Evolutionary conservation across 208 protist species (phyloP), one percentile per base, ranked within the genome.

Genomic region (Leptomonas pyrrhocoris): DNA sequence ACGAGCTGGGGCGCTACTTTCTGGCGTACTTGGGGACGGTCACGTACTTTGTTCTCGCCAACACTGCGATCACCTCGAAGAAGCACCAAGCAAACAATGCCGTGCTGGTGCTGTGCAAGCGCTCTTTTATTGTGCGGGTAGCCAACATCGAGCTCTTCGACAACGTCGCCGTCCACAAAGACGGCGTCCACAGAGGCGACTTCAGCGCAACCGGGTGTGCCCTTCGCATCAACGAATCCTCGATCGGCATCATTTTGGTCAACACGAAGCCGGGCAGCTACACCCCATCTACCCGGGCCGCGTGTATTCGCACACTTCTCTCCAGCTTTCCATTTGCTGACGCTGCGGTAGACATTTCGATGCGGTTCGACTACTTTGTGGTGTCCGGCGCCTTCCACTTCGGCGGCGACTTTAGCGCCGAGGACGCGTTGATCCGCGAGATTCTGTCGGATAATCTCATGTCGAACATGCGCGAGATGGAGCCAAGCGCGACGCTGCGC

Each of bases 291-390:
- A 55, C 42, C 3, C 77, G 84, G 2, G 79, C 83, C 2, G 73
- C 72, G 1, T 75, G 46, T 23, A 66, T 95, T n/a, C 80, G 83
- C 13, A 68, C 74, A 0, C 64, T 95, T 18, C 76, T 93, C 43
- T 74, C 80, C 18, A 75, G 62, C 49, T 83, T 92, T 31, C 75
- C 81, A 2, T 89, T 95, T 50, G 84, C 66, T 0, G 77, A 92
- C 72, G 31, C 42, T 2, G 64, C 55, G 30, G 67, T 93, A 51
- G 90, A 93, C 50, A 71, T 89, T 45, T 73, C 62, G 18, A 61
- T 73, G n/a, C 72, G 85, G 11, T 93, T 92, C 58, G 90, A 95
- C 63, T 95, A 93, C 66, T 59, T 90, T 59, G 58, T 95, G 23
- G 79, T 88, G 7, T 82, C 81, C 3, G 85, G 88, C 19, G 63